Percentiles rank a stretch among this genome's conserved stretches.
phyloP scores from a whole-genome alignment of 2,329 filamentous ascomycete genomes.

The Cercospora sp. region DNA sequence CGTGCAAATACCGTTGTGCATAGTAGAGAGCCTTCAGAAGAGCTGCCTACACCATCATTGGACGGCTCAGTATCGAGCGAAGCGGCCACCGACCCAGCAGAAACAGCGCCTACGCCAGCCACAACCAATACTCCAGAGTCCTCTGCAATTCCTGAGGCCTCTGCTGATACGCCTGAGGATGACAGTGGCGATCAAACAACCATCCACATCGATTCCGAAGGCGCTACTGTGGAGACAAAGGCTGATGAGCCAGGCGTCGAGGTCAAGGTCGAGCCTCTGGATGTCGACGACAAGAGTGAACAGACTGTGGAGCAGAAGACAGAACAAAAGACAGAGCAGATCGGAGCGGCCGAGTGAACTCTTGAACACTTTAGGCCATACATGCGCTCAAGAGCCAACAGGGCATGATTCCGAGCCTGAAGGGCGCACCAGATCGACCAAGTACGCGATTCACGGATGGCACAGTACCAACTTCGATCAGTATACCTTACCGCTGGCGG shows the following conservation, averaged over 20 bases:
- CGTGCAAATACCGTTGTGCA: slow-evolving; percentile 30
- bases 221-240: slow-evolving; percentile 6
- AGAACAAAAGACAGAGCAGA: neutral
- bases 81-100: neutral
- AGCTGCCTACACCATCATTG: slow-evolving; percentile 53
- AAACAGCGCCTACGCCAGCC: slow-evolving; percentile 1
- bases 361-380: no score
- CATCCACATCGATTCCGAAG: slow-evolving; percentile 8
- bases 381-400: neutral
- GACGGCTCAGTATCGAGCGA: slow-evolving; percentile 18
- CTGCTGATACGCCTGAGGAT: neutral
- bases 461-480: neutral
- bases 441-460: neutral
- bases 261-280: slow-evolving; percentile 26
- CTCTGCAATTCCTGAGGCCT: neutral
- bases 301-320: neutral
- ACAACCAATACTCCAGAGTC: neutral
- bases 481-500: neutral
- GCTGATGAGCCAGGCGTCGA: slow-evolving; percentile 17
- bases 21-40: slow-evolving; percentile 12
- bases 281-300: neutral
- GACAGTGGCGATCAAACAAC: slow-evolving; percentile 16
- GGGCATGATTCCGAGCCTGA: no score
- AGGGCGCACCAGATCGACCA: neutral
- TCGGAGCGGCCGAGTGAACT: neutral